phyloP scores from a whole-genome alignment of 805 yeast genomes.

The Cyberlindnera veronae region DNA sequence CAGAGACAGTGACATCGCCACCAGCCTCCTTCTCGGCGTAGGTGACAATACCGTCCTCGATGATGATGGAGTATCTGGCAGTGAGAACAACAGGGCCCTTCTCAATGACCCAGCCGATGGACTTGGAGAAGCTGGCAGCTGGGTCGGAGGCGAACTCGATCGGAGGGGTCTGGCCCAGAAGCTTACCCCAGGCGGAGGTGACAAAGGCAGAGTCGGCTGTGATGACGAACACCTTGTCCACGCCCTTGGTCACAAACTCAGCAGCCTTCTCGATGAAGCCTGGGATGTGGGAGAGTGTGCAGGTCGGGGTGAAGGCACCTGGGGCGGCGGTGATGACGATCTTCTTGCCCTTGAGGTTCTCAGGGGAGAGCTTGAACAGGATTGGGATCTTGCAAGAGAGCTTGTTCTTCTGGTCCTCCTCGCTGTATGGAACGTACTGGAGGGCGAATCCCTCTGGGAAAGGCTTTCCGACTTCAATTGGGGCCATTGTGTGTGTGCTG shows the following conservation, averaged over 20 bases:
- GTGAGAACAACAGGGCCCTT: slow-evolving; percentile 52
- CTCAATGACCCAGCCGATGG: slow-evolving; percentile 57
- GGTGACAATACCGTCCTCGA: slow-evolving; percentile 52
- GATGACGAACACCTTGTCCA: slow-evolving; percentile 52
- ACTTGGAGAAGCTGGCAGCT: slow-evolving; percentile 51
- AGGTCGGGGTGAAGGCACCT: slow-evolving; percentile 86
- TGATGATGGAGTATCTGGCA: slow-evolving; percentile 68
- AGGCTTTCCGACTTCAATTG: slow-evolving; percentile 21
- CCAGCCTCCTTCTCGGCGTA: slow-evolving; percentile 39
- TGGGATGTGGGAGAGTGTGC: slow-evolving; percentile 70
- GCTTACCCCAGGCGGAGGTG: slow-evolving; percentile 60
- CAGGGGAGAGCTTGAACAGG: slow-evolving; percentile 24
- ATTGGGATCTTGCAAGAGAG: slow-evolving; percentile 27
- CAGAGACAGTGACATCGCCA: slow-evolving; percentile 25
- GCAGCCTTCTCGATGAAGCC: slow-evolving; percentile 50
- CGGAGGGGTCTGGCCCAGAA: slow-evolving; percentile 33
- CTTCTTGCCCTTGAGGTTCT: slow-evolving; percentile 27
- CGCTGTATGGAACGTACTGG: slow-evolving; percentile 28
- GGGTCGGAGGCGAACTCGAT: slow-evolving; percentile 63
- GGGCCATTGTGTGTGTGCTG: not conserved
- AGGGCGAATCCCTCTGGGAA: slow-evolving; percentile 30
- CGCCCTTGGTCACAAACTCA: slow-evolving; percentile 55
- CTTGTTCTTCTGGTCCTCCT: slow-evolving; percentile 25
- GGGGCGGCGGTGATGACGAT: slow-evolving; percentile 75
- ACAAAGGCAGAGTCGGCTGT: slow-evolving; percentile 75